Base-by-base conservation (phyloP, 345 rosid genomes). In the Diplotaxis tenuifolia region DNA sequence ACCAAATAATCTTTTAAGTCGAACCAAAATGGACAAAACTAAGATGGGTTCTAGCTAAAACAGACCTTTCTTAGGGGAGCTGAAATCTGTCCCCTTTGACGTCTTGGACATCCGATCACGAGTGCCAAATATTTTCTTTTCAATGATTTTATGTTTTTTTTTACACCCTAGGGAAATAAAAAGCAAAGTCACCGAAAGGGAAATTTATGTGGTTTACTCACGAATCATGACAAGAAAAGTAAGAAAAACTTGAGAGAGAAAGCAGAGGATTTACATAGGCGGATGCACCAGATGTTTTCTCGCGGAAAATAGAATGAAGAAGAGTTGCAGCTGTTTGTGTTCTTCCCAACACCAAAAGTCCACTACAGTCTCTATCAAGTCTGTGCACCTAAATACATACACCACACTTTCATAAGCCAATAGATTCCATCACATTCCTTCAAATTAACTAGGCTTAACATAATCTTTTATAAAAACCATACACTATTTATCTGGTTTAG, bases 281-380 rank as follows among this genome's bases (percentile, higher is more conserved):
- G 3, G 88, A 86, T 71, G 90, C 96, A 73, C 86, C 83, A 70
- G 80, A 71, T 65, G 97, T 92, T 87, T 92, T 92, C 83, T 88
- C 96, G 5, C 95, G 86, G 82, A 94, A 94, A 62, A 94, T 75
- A 22, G 96, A 84, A 83, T 94, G 97, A 80, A 94, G 80, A 75
- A 86, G 80, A 49, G 92, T 77, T 4, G 96, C 82, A 79, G 93
- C 88, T 7, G 79, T 80, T 71, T 87, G 93, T 31, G 96, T 92
- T 85, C 97, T 88, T 55, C 89, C 99, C 96, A 94, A 85, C 74
- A 94, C 93, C 88, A 94, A 81, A 72, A 94, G 82, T 57, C 99
- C 99, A 75, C 96, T 89, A 74, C 96, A 79, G 80, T 92, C 99
- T 85, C 86, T 81, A 81, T 94, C 97, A 52, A 94, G 95, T 75